Evolutionary conservation across 768 basidiomycete species (phyloP).

Genomic region (Gloeophyllum trabeum): DNA sequence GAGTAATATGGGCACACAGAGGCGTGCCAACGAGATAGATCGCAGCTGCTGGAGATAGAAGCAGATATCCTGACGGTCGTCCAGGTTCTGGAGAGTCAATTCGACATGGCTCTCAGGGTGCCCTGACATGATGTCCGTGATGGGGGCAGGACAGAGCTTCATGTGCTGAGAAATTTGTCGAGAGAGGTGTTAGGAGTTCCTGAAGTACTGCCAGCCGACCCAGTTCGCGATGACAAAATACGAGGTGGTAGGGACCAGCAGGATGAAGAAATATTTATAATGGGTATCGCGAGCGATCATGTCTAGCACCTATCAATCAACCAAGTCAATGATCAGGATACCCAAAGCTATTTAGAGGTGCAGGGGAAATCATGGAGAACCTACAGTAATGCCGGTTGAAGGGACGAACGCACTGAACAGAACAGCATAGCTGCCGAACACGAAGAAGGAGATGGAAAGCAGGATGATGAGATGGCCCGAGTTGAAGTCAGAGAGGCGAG

Average conservation of each 20-base stretch:
- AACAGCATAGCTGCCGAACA: conserved; percentile 47
- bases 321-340: neutral
- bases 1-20: no score
- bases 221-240: conserved; percentile 97
- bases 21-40: no score
- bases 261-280: conserved; percentile 79
- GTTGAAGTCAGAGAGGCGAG: neutral
- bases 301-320: conserved; percentile 46
- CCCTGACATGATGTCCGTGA: no score
- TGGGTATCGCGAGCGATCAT: conserved; percentile 61
- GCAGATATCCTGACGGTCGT: no score
- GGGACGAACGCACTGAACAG: conserved; percentile 59
- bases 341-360: neutral
- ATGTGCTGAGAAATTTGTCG: no score
- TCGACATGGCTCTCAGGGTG: no score
- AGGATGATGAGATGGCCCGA: conserved; percentile 36
- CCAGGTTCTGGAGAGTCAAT: no score
- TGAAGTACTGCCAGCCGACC: conserved; percentile 98
- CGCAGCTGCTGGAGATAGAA: neutral
- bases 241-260: conserved; percentile 70
- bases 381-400: conserved; percentile 35
- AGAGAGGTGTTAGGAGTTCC: conserved; percentile 84
- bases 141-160: no score
- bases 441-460: conserved; percentile 39
- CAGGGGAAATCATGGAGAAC: no score